These are phyloP conservation scores for Botrytis galanthina DNA, from an alignment of 2,329 filamentous ascomycete species.

Conservation along the genomic window DNA sequence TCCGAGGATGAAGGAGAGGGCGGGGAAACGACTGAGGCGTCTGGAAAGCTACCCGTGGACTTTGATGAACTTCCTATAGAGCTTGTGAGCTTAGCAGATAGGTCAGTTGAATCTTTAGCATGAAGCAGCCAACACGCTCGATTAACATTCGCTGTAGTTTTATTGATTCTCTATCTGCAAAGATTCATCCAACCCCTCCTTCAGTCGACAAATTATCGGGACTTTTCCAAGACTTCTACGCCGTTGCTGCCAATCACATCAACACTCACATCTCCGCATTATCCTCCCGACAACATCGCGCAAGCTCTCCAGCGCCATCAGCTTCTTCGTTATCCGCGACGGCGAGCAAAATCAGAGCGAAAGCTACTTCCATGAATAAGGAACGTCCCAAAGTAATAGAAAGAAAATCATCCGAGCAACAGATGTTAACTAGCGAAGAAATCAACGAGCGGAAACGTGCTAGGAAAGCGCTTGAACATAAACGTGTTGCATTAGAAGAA, in stretches of 20 bases:
- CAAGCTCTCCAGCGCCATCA: conserved; percentile 56
- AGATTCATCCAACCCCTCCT: conserved; percentile 79
- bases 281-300: conserved; percentile 70
- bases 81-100: conserved; percentile 84
- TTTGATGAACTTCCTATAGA: conserved; percentile 93
- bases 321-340: conserved; percentile 55
- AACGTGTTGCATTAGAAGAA: conserved; percentile 77
- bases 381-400: conserved; percentile 48
- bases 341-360: conserved; percentile 55
- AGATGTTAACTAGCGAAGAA: conserved; percentile 89
- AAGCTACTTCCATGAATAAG: conserved; percentile 54
- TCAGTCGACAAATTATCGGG: conserved; percentile 77
- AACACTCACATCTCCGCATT: conserved; percentile 81
- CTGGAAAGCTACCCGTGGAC: conserved; percentile 44
- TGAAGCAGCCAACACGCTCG: background rate
- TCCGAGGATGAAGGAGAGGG: conserved; percentile 38
- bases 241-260: conserved; percentile 75
- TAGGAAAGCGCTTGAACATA: conserved; percentile 73
- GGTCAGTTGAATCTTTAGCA: conserved; percentile 48
- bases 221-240: conserved; percentile 95
- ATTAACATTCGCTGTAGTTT: conserved; percentile 56
- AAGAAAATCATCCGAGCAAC: conserved; percentile 54
- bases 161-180: conserved; percentile 83
- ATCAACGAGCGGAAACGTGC: conserved; percentile 76
- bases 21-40: conserved; percentile 19